Conservation (phyloP, 257 asterid species). For the Solanum lignicaule region DNA sequence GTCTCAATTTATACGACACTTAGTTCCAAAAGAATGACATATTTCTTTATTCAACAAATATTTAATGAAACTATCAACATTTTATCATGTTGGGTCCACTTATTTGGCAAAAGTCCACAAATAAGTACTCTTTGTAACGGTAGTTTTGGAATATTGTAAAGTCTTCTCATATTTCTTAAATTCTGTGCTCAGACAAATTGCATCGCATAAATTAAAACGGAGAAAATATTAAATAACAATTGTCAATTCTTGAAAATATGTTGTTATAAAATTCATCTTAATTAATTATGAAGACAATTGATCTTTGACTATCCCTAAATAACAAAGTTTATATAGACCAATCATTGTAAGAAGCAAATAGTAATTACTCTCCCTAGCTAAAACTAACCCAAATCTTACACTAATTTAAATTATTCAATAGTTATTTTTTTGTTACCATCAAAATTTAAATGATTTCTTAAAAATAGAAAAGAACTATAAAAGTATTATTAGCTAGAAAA, state of each 20-base stretch:
- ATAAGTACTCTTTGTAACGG: background rate
- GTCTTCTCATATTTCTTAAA: background rate
- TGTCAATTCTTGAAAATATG: background rate
- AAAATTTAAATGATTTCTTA: background rate
- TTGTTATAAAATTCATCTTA: background rate
- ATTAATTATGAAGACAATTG: background rate
- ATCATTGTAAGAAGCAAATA: background rate
- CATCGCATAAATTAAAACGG: background rate
- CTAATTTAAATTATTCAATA: background rate
- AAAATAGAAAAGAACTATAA: background rate
- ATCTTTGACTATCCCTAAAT: background rate
- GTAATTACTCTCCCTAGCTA: background rate
- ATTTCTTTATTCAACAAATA: background rate
- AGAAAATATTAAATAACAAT: background rate
- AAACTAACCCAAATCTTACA: background rate
- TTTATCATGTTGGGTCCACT: background rate
- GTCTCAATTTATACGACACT: background rate
- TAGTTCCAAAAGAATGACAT: background rate
- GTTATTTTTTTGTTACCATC: background rate
- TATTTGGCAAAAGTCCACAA: background rate
- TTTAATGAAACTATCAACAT: background rate
- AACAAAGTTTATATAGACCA: background rate
- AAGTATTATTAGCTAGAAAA: background rate
- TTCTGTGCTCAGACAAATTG: background rate
- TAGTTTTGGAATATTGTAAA: background rate